Base-by-base conservation (phyloP, 1,284 basidiomycete species). In the Wolfiporia cocos region DNA sequence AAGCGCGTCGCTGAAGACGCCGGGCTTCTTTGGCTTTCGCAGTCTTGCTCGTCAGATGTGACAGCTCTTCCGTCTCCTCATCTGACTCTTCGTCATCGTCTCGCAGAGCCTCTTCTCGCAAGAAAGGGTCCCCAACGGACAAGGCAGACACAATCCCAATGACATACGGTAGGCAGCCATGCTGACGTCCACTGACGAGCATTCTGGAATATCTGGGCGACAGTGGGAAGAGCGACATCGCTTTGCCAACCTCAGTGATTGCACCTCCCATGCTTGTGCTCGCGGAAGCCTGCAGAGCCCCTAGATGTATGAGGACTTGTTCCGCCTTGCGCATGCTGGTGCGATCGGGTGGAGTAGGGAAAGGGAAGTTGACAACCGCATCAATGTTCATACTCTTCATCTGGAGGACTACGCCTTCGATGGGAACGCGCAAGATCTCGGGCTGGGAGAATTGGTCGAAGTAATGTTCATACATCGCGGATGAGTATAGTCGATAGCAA, bases 341-440 rank as follows among this genome's bases (percentile, higher is more conserved):
- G n/a, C 86, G 78, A 59, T 98, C 90, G 0, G 96, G 96, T 7
- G 95, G 86, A 0, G 96, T 98, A 0, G 96, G 96, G 68, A 99
- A 99, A 9, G 96, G 96, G 62, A 99, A 99, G 65, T 98, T 97
- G 54, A 90, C 75, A 18, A 99, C 92, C 0, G 91, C 77, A 57
- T 98, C 94, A 47, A 99, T 94, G 59, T 97, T 92, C 94, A 99
- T 98, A 60, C 84, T 86, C 73, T 99, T 99, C 96, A 99, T 99
- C 65, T 97, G 92, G 26, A 99, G 72, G 10, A 99, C 92, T 19
- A 99, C 82, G 0, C 94, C 94, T 56, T 99, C 96, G 54, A 99
- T 95, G 0, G 96, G 95, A 69, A 92, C 94, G 21, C 95, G 85
- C 34, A 94, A 73, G 48, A 99, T 96, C 63, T 99, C 96, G 2